Evolutionary conservation across 2,329 filamentous ascomycete species (phyloP).

Genomic region (Colletotrichum musicola): DNA sequence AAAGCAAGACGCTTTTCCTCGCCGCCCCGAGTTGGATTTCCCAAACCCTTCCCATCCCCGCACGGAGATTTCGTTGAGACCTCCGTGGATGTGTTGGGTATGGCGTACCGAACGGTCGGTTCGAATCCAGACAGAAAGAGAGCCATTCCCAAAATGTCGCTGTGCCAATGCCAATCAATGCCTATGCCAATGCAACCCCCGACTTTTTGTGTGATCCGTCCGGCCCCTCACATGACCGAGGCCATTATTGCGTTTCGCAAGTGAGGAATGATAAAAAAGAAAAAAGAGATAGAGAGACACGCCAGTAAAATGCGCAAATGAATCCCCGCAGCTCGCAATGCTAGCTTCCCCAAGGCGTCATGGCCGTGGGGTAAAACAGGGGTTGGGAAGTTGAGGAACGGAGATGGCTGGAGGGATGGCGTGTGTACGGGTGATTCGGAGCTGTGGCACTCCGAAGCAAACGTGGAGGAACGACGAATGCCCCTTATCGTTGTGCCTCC

Average conservation of each 20-base stretch:
- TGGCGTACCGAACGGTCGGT: slow-evolving; percentile 29
- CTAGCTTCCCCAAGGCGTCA: slow-evolving; percentile 11
- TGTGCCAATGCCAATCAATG: slow-evolving; percentile 35
- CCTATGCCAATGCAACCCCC: slow-evolving; percentile 38
- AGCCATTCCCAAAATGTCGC: slow-evolving; percentile 26
- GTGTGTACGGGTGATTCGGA: slow-evolving; percentile 24
- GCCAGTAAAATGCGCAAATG: slow-evolving; percentile 22
- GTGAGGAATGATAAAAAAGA: not conserved
- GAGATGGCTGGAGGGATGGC: not conserved
- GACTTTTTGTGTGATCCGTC: slow-evolving; percentile 15
- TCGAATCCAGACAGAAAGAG: slow-evolving; percentile 3
- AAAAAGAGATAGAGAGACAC: not conserved
- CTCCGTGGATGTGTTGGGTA: slow-evolving; percentile 29
- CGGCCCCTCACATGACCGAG: slow-evolving; percentile 30
- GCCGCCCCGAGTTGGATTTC: slow-evolving; percentile 8
- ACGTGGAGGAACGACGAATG: not conserved
- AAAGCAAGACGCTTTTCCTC: not conserved
- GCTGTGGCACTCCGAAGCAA: slow-evolving; percentile 10
- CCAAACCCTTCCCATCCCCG: not conserved
- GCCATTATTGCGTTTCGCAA: slow-evolving; percentile 13
- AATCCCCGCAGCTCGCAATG: slow-evolving; percentile 12
- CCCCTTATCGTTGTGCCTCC: slow-evolving; percentile 16
- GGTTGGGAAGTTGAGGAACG: not conserved
- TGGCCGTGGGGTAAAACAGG: slow-evolving; percentile 14
- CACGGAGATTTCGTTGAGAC: slow-evolving; percentile 23